These are phyloP conservation scores for Pichia sp. DNA, from an alignment of 1,139 yeast species.

Conservation along the genomic window DNA sequence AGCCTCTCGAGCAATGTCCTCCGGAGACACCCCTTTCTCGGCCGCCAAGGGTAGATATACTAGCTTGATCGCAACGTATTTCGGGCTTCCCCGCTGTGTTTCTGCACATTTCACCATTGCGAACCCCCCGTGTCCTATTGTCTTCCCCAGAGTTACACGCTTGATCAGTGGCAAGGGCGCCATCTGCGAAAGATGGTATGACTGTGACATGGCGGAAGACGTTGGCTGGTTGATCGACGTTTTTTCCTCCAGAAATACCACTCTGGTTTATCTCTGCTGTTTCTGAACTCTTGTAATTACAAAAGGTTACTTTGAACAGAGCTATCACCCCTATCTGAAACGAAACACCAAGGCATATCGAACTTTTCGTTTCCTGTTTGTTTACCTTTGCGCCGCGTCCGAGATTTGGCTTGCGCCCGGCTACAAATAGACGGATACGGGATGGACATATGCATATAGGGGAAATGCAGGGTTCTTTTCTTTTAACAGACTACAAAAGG, in stretches of 20 bases:
- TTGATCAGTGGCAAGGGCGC: slow-evolving; percentile 27
- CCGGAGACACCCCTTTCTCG: slow-evolving; percentile 41
- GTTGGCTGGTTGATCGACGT: background rate
- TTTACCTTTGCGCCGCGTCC: slow-evolving; percentile 7
- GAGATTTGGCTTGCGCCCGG: background rate
- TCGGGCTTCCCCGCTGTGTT: slow-evolving; percentile 17
- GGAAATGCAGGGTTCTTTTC: background rate
- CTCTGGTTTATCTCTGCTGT: background rate
- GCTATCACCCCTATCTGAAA: background rate
- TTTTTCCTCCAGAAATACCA: background rate
- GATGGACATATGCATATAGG: background rate
- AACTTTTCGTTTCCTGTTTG: background rate
- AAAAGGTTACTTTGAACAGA: no score
- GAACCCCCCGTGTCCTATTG: slow-evolving; percentile 36
- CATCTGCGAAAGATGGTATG: slow-evolving; percentile 31
- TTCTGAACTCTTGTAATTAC: background rate
- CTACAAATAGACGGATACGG: background rate
- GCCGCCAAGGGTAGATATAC: slow-evolving; percentile 47
- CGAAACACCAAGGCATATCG: background rate
- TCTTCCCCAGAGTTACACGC: slow-evolving; percentile 29
- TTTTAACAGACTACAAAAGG: background rate
- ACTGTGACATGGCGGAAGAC: slow-evolving; percentile 19
- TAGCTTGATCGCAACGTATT: slow-evolving; percentile 50
- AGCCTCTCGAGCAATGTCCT: slow-evolving; percentile 49
- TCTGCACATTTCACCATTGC: slow-evolving; percentile 33